Evolutionary conservation across 2,329 filamentous ascomycete species (phyloP).

Genomic region (Leptodontidium sp.): DNA sequence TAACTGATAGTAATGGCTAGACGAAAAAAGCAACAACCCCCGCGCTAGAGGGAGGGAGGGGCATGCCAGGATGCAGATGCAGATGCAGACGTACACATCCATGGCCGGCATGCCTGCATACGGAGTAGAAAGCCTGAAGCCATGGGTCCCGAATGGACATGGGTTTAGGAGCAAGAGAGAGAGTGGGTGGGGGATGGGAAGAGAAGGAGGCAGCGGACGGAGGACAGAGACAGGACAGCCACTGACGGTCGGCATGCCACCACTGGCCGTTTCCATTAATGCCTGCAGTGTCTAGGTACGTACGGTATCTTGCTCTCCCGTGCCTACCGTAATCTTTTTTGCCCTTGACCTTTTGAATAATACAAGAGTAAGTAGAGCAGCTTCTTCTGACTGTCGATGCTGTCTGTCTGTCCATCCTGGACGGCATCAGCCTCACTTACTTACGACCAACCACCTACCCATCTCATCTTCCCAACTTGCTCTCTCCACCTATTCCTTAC

Average conservation of each 20-base stretch:
- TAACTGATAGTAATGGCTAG: neutral
- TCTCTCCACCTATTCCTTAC: neutral
- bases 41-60: slow-evolving; percentile 4
- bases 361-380: no score
- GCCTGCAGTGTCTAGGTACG: no score
- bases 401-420: no score
- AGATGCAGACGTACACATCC: neutral
- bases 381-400: no score
- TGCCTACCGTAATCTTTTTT: no score
- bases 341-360: no score
- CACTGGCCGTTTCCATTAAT: no score
- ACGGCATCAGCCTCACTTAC: no score
- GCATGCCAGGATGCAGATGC: neutral
- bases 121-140: neutral
- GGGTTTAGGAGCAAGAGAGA: neutral
- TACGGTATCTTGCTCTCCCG: no score
- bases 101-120: neutral
- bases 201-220: neutral
- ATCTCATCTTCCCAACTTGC: neutral
- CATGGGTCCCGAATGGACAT: neutral
- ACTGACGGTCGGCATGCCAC: no score
- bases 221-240: neutral
- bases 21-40: slow-evolving; percentile 25
- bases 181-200: neutral
- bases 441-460: neutral